Conservation (phyloP, 352 stramenopile genomes). For the Globisporangium heterothallicum region DNA sequence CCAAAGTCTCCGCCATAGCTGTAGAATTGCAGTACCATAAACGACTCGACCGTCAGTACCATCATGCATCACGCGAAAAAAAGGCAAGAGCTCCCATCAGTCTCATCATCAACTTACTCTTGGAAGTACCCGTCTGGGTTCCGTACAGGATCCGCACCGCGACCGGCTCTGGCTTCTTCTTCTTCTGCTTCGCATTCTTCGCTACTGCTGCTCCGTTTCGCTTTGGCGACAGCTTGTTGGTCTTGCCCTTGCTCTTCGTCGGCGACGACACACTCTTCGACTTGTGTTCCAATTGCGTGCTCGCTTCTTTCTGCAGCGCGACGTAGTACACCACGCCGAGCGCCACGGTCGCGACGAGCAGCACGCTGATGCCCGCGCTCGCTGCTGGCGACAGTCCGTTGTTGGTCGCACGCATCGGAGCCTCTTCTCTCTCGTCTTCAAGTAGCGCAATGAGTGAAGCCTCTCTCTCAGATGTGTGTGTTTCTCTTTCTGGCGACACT, state of each 20-base stretch:
- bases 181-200: conserved; percentile 4
- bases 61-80: neutral
- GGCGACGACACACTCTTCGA: conserved; percentile 2
- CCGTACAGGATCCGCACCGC: conserved; percentile 83
- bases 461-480: too few species aligned
- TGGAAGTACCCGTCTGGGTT: conserved; percentile 81
- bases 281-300: conserved; percentile 2
- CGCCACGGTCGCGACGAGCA: conserved; percentile 39
- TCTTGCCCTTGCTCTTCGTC: conserved; percentile 16
- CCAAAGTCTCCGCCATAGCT: conserved; percentile 66
- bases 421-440: conserved; percentile 4
- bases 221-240: conserved; percentile 8
- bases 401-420: conserved; percentile 20
- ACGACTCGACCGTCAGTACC: too few species aligned
- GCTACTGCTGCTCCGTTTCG: conserved; percentile 14
- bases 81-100: neutral
- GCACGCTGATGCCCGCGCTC: conserved; percentile 31
- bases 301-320: neutral
- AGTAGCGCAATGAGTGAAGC: conserved; percentile 1
- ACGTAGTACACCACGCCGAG: conserved; percentile 42
- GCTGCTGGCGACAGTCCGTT: conserved; percentile 21
- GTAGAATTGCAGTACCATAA: neutral
- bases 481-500: too few species aligned
- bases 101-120: conserved; percentile 24
- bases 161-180: conserved; percentile 28